Evolutionary conservation across 148 eudicot species (phyloP).

Genomic region (Dianthus caryophyllus): DNA sequence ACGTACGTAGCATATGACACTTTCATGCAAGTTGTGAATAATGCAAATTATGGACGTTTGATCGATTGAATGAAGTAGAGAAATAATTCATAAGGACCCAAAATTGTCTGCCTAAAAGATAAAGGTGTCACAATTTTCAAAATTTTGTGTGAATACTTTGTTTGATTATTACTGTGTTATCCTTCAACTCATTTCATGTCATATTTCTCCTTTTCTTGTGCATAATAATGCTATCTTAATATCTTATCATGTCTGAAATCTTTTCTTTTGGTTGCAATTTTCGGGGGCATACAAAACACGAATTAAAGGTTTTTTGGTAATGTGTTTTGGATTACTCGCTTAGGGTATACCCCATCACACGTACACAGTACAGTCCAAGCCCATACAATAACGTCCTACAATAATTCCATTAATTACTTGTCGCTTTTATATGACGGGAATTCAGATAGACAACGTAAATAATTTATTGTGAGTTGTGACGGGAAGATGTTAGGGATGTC

Average conservation of each 20-base stretch:
- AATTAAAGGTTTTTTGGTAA: slow-evolving; percentile 27
- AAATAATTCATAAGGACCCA: slow-evolving; percentile 25
- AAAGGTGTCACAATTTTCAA: slow-evolving; percentile 3
- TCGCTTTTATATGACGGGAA: too few species aligned
- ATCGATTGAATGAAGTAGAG: background rate
- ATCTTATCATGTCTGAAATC: slow-evolving; percentile 21
- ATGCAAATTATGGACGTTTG: slow-evolving; percentile 4
- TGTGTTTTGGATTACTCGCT: slow-evolving; percentile 20
- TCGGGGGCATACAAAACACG: slow-evolving; percentile 30
- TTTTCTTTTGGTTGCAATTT: slow-evolving; percentile 25
- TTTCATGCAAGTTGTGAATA: slow-evolving; percentile 3
- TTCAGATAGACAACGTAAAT: too few species aligned
- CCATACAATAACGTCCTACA: slow-evolving; percentile 33
- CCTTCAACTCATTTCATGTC: slow-evolving; percentile 13
- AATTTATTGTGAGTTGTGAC: too few species aligned
- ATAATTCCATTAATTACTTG: too few species aligned
- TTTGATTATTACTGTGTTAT: slow-evolving; percentile 5
- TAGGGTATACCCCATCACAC: slow-evolving; percentile 26
- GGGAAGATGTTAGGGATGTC: too few species aligned
- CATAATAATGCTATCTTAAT: background rate
- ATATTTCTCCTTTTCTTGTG: slow-evolving; percentile 16
- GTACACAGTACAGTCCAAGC: slow-evolving; percentile 11
- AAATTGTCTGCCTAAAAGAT: slow-evolving; percentile 20
- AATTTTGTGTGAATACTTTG: slow-evolving; percentile 1
- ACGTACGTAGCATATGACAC: background rate